Conservation (phyloP, 2,329 filamentous ascomycete species). For the Berkeleyomyces rouxiae region DNA sequence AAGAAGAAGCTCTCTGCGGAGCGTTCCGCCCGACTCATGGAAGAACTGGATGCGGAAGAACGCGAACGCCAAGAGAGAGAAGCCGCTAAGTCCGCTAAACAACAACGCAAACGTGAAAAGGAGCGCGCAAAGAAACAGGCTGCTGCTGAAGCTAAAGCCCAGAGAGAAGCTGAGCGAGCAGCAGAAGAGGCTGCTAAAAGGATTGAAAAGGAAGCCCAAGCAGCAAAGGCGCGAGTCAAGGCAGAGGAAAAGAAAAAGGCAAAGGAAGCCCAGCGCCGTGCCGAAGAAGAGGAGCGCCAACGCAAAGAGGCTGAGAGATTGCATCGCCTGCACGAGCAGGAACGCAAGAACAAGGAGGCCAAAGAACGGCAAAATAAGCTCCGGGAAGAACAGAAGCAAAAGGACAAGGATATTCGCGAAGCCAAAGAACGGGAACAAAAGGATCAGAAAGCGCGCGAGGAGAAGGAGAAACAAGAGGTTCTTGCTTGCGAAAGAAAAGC, state of each 20-base stretch:
- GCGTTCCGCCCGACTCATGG: slow-evolving; percentile 74
- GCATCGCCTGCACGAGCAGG: slow-evolving; percentile 66
- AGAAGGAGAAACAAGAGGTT: slow-evolving; percentile 2
- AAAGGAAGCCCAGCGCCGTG: slow-evolving; percentile 77
- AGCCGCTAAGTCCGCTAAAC: slow-evolving; percentile 84
- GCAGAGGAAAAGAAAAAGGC: slow-evolving; percentile 85
- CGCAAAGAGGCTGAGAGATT: slow-evolving; percentile 75
- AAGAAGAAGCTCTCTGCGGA: slow-evolving; percentile 91
- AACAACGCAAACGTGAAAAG: slow-evolving; percentile 90
- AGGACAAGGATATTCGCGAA: slow-evolving; percentile 62
- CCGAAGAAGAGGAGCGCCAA: slow-evolving; percentile 73
- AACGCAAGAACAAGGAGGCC: slow-evolving; percentile 49
- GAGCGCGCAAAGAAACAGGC: slow-evolving; percentile 75
- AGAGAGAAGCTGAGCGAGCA: slow-evolving; percentile 73
- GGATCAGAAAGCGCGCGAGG: slow-evolving; percentile 28
- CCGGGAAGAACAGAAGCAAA: slow-evolving; percentile 66
- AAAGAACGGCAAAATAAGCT: slow-evolving; percentile 63
- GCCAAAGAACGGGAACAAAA: slow-evolving; percentile 50
- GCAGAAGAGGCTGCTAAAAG: slow-evolving; percentile 66
- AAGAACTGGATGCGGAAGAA: slow-evolving; percentile 78
- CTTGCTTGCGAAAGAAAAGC: neutral
- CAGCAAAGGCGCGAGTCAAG: slow-evolving; percentile 64
- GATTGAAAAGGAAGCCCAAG: slow-evolving; percentile 59
- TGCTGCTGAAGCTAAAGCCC: slow-evolving; percentile 79
- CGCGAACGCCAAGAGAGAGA: slow-evolving; percentile 61